Base-by-base conservation (phyloP, 2,329 filamentous ascomycete species). In the Ascochyta viciae-villosae region DNA sequence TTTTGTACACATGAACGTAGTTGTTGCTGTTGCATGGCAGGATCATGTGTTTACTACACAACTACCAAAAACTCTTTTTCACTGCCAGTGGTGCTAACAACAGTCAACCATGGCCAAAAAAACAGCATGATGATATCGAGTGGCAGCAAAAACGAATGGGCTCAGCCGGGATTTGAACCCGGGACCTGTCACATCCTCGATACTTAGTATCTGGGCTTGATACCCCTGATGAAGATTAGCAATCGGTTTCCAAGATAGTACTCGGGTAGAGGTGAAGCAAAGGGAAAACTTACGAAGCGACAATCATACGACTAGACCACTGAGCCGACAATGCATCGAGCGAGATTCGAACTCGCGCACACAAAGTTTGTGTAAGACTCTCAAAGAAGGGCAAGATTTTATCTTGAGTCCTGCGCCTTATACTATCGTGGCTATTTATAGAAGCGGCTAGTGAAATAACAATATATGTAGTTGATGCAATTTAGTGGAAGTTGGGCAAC, bases 81-180 rank as follows among this genome's bases (percentile, higher is more conserved):
- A 35, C 16, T 35, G 7, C 33, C n/a, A 6, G 33, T 19, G 6
- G 15, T n/a, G 10, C 26, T 22, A 16, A 43, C 1, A 6, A n/a
- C 7, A 42, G 24, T 12, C 6, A 9, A 26, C 6, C 6, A 44
- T 31, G 13, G 3, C 13, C 33, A 31, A 53, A 46, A 50, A 50
- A 55, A 40, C 19, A 1, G 8, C 24, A 4, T 26, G 29, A 31
- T 4, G 29, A 4, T 12, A 3, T 10, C 4, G 4, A 31, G 4
- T 4, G 6, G 13, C 29, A 31, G 10, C 29, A 15, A 31, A 31
- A 31, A 15, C 3, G 4, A 22, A 16, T 9, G 53, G 47, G 53
- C 53, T 45, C 48, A 50, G 48, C 53, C 53, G 53, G 47, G 53
- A 56, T 43, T 56, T 56, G 53, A 56, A 56, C 53, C 47, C 53